phyloP scores from a whole-genome alignment of 441 rosid species.

The Manihot esculenta region DNA sequence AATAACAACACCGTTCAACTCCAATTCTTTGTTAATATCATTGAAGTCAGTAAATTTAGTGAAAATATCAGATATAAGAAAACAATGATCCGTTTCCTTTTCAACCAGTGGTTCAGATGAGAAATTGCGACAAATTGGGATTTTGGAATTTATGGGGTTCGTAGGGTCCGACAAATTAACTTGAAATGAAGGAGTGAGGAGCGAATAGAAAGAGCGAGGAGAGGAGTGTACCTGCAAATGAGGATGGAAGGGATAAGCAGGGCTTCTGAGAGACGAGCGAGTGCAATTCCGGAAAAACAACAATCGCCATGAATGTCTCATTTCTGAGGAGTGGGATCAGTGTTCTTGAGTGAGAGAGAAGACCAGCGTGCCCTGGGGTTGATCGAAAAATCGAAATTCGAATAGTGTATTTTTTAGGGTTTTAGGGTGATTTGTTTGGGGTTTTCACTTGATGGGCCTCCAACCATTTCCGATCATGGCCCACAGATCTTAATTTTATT shows the following conservation, averaged over 20 bases:
- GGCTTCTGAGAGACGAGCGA: slow-evolving; percentile 31
- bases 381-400: too few relatives aligned
- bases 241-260: slow-evolving; percentile 25
- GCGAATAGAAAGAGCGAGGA: slow-evolving; percentile 31
- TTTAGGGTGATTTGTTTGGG: too few relatives aligned
- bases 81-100: slow-evolving; percentile 39
- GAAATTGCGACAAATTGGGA: slow-evolving; percentile 31
- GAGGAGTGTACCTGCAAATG: slow-evolving; percentile 41
- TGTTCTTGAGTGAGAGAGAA: slow-evolving; percentile 3
- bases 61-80: slow-evolving; percentile 47
- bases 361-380: too few relatives aligned
- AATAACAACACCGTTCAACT: slow-evolving; percentile 39
- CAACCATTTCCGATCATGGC: too few relatives aligned
- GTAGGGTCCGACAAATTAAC: slow-evolving; percentile 17
- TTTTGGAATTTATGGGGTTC: slow-evolving; percentile 9
- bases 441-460: too few relatives aligned
- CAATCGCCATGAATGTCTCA: slow-evolving; percentile 64
- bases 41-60: slow-evolving; percentile 35
- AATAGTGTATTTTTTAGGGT: too few relatives aligned
- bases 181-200: slow-evolving; percentile 15
- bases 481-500: too few relatives aligned
- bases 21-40: slow-evolving; percentile 54
- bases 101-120: slow-evolving; percentile 58
- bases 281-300: slow-evolving; percentile 41
- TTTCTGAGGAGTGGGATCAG: slow-evolving; percentile 8